Evolutionary conservation across 176 grass and related monocot genomes (phyloP), one percentile per base, ranked within the genome.

Genomic region (Guadua angustifolia): DNA sequence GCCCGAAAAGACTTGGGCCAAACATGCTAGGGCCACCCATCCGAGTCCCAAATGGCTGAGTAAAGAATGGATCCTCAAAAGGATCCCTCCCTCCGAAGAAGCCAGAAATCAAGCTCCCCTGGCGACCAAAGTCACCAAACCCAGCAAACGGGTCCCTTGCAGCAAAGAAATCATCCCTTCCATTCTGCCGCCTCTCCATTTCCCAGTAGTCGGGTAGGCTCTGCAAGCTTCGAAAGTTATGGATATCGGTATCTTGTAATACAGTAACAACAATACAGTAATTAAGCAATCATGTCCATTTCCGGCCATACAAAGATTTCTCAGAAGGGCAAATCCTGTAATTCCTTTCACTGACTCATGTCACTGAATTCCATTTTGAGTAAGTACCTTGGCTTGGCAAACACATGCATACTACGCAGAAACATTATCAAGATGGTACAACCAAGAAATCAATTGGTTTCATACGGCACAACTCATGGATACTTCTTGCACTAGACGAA

Each of bases 51-150:
- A 99, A 95, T 32, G 93, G 93, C 26, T 84, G 91, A 49, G 88
- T 92, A 73, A 99, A 99, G 88, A 99, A 99, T 0, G 96, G 96
- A 40, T 95, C 89, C 43, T 95, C 93, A 73, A 94, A 99, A 7
- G 93, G 96, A 75, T 95, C 93, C 81, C 88, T 90, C 42, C 88
- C 91, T 40, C 96, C 93, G 72, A 99, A 92, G 68, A 95, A 66
- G 77, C 88, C 61, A 46, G 93, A 79, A 9, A 95, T 86, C 80
- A 90, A 35, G 86, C 80, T 78, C 55, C 89, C 42, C 0, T 84
- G 76, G 26, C 69, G 86, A 15, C 85, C 93, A 46, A 97, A 89
- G 5, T 91, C 89, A 7, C 80, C 83, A 4, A 95, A 95, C 68
- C 93, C 89, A 5, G 85, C 59, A 82, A 95, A 99, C 16, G 86